These are phyloP conservation scores for Cyclospora cayetanensis DNA, from an alignment of 169 alveolate genomes.

Conservation along the genomic window DNA sequence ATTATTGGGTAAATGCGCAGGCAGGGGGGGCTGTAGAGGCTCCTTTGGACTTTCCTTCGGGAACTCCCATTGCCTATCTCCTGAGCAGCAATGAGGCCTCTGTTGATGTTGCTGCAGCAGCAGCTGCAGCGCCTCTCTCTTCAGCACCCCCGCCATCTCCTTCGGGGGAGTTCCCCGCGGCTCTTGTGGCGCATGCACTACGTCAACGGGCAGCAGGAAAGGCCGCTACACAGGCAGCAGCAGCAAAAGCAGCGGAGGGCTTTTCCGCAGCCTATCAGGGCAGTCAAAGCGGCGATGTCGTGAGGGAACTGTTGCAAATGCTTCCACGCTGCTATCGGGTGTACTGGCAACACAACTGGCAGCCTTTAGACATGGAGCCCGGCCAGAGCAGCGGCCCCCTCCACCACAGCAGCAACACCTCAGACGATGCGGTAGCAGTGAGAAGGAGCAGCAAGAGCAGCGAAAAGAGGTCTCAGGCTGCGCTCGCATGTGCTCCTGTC, in stretches of 20 bases:
- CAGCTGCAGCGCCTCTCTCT: neutral
- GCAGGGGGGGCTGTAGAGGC: neutral
- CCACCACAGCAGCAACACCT: neutral
- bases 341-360: conserved; percentile 6
- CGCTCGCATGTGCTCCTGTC: neutral
- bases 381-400: neutral
- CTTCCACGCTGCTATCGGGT: conserved; percentile 20
- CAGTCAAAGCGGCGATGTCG: neutral
- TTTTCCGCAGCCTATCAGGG: too few relatives aligned
- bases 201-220: neutral
- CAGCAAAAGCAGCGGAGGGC: neutral
- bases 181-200: neutral
- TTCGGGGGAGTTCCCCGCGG: neutral
- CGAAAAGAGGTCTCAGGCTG: neutral
- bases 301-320: neutral
- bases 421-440: neutral
- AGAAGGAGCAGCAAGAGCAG: neutral
- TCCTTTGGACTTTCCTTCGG: neutral
- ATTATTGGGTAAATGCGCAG: conserved; percentile 6
- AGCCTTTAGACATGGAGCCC: neutral
- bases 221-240: neutral
- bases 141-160: neutral
- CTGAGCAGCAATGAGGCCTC: neutral
- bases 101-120: neutral
- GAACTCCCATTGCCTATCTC: neutral